Conservation (phyloP, 352 stramenopile genomes). For the Pilasporangium apinafurcum region DNA sequence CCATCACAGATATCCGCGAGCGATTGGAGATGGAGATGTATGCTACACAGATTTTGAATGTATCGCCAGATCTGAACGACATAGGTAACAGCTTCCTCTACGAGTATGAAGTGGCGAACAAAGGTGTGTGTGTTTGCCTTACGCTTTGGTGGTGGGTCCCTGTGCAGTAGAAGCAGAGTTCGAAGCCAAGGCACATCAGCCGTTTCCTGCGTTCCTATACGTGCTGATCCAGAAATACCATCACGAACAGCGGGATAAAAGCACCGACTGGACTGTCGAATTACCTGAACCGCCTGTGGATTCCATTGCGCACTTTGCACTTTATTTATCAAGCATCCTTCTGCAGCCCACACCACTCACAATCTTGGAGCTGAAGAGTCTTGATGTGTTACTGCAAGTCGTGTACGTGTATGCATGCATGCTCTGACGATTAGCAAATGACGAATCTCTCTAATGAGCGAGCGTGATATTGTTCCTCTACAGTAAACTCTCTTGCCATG, state of each 20-base stretch:
- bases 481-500: conserved; percentile 9
- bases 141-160: conserved; percentile 12
- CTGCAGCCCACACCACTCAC: conserved; percentile 52
- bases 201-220: conserved; percentile 68
- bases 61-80: conserved; percentile 46
- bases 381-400: conserved; percentile 77
- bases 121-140: conserved; percentile 15
- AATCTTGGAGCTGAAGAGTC: conserved; percentile 46
- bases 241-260: conserved; percentile 49
- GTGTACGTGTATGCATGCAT: conserved; percentile 43
- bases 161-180: conserved; percentile 80
- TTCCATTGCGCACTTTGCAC: conserved; percentile 70
- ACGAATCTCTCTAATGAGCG: no score
- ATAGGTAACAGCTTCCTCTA: conserved; percentile 27
- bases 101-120: no score
- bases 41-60: conserved; percentile 16
- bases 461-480: background rate
- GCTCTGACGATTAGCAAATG: no score
- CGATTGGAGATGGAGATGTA: conserved; percentile 27
- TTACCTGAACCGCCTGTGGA: conserved; percentile 66
- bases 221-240: conserved; percentile 85
- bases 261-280: conserved; percentile 40
- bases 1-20: conserved; percentile 41
- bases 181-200: conserved; percentile 71
- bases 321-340: conserved; percentile 68